Evolutionary conservation across 768 basidiomycete genomes (phyloP), one percentile per base, ranked within the genome.

Genomic region (Boletales sp.): DNA sequence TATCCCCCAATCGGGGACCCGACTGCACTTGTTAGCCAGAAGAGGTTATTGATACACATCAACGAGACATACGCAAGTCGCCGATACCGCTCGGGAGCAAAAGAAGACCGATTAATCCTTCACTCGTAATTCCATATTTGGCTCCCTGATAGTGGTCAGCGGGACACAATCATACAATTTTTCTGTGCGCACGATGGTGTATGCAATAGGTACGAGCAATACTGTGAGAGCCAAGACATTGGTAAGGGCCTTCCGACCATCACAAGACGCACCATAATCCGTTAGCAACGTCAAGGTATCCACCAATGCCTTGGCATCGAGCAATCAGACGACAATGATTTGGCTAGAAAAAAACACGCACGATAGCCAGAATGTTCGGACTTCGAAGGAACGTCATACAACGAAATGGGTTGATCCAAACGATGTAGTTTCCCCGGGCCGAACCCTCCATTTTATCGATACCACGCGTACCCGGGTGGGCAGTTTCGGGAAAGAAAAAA

Each of bases 401-500:
- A 8, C 62, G 56, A 30, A 89, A 68, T 0, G 85, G 86, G 59
- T 87, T 88, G 21, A 88, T 51, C 59, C 77, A 76, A 0, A 80
- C 68, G 43, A 73, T 68, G 21, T 35, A 51, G 51, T 37, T 50
- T 66, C 3, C 50, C 56, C 3, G 55, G 52, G 21, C 21, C 21
- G 21, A 21, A 6, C 59, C 51, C 30, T 45, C 46, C 2, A 63
- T 48, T 51, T 79, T 79, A 47, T 83, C 83, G 2, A 84, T 69
- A 0, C 82, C 79, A 31, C 75, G 69, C 1, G 74, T 59, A 9
- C 80, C 76, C 1, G 85, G 84, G 56, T 84, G 81, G 43, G 76
- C 79, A 3, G 86, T 87, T 56, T 88, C 86, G 0, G 85, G 85
- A n/a, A 86, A 74, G 45, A 73, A 74, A 3, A 75, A 38, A 2